phyloP scores from a whole-genome alignment of 192 early-diverging fungal species.

The Gonapodya prolifera region DNA sequence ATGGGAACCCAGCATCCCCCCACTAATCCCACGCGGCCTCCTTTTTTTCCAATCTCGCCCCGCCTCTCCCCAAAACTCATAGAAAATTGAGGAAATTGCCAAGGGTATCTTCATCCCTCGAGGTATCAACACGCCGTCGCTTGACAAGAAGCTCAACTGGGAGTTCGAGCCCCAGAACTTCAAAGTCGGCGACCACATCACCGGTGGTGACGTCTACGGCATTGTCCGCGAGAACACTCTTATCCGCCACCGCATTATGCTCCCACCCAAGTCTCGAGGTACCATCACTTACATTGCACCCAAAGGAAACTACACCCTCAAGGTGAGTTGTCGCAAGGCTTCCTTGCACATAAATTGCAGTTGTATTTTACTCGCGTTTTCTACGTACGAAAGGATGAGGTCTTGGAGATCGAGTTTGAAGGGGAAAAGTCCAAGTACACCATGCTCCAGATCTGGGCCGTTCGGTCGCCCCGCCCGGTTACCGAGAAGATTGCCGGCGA shows the following conservation, averaged over 20 bases:
- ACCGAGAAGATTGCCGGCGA: conserved; percentile 91
- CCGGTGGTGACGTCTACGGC: conserved; percentile 95
- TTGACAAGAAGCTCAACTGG: conserved; percentile 83
- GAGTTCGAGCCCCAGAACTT: conserved; percentile 90
- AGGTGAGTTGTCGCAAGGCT: conserved; percentile 15
- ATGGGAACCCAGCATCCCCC: not conserved
- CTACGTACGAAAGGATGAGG: conserved; percentile 44
- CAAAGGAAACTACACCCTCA: conserved; percentile 82
- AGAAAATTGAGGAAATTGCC: conserved; percentile 83
- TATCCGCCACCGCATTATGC: conserved; percentile 84
- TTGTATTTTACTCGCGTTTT: not conserved
- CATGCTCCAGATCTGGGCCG: conserved; percentile 98
- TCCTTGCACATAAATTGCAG: conserved; percentile 1
- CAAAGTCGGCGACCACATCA: conserved; percentile 93
- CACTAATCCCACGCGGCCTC: not conserved
- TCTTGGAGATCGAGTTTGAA: conserved; percentile 95
- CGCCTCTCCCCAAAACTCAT: not conserved
- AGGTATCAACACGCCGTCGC: conserved; percentile 94
- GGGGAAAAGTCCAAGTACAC: conserved; percentile 84
- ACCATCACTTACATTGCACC: conserved; percentile 94
- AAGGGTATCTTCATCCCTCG: conserved; percentile 98
- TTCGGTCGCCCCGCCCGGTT: conserved; percentile 87
- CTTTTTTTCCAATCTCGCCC: not conserved
- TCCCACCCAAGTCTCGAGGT: conserved; percentile 85
- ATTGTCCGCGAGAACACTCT: conserved; percentile 90